Conservation (phyloP, 257 asterid genomes). For the Solanum bulbocastanum region DNA sequence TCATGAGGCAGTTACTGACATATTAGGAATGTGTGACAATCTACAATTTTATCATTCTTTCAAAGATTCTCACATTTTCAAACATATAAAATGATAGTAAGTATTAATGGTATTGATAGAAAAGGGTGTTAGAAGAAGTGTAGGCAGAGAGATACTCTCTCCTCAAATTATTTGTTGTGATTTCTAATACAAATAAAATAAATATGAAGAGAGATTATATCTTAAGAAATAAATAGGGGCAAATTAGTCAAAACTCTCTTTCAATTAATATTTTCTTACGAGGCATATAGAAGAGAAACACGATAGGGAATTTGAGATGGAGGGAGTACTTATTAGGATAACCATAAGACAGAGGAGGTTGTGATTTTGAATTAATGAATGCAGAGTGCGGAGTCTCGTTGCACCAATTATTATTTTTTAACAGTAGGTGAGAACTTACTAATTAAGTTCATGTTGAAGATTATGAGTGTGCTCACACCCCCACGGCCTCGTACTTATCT, state of each 20-base stretch:
- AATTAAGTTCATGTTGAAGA: background rate
- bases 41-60: background rate
- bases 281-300: background rate
- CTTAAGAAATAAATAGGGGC: background rate
- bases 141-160: background rate
- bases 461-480: background rate
- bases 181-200: no score
- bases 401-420: background rate
- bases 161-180: background rate
- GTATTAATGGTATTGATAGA: background rate
- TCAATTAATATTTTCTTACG: no score
- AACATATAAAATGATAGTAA: background rate
- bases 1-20: background rate
- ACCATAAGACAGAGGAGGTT: background rate
- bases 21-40: background rate
- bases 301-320: background rate
- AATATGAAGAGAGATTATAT: no score
- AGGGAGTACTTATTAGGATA: background rate
- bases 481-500: background rate
- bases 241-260: background rate
- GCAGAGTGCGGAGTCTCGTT: background rate
- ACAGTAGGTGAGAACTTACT: background rate
- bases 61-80: background rate
- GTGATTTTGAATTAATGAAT: background rate
- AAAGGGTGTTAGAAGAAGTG: background rate